Percentiles rank a stretch among this genome's conserved stretches.
Conservation (phyloP, 495 filamentous ascomycete species). For the Chaetomium fimeti region DNA sequence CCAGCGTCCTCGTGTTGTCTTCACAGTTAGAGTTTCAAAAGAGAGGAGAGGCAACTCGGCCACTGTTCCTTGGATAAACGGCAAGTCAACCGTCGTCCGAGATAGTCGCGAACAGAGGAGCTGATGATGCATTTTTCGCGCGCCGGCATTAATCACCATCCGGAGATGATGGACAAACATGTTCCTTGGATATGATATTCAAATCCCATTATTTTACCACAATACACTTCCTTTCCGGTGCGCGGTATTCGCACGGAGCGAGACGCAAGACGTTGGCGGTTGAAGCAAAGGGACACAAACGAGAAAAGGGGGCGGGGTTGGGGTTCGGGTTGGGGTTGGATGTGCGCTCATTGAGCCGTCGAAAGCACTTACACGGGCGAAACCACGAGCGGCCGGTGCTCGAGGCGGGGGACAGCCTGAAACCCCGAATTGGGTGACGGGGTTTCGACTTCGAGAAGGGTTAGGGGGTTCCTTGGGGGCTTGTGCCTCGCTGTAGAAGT, state of each 20-base stretch:
- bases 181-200: not conserved
- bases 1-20: not conserved
- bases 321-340: slow-evolving; percentile 11
- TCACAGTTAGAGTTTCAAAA: not conserved
- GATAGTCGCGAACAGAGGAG: not conserved
- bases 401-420: not conserved
- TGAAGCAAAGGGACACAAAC: not conserved
- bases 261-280: not conserved
- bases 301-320: not conserved
- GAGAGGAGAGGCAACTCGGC: not conserved
- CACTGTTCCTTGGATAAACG: not conserved
- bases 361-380: not conserved
- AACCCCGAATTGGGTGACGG: not conserved
- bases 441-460: not conserved
- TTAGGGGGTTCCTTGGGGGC: not conserved
- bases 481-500: not conserved
- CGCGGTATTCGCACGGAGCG: slow-evolving; percentile 2
- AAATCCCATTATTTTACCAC: not conserved
- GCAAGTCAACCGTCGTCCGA: not conserved
- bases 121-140: not conserved
- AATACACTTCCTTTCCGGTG: not conserved
- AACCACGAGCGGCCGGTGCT: not conserved
- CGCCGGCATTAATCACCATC: not conserved
- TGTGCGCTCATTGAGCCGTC: not conserved
- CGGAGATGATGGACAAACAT: not conserved